Percentiles rank a stretch among this genome's conserved stretches.
phyloP scores from a whole-genome alignment of 2,329 filamentous ascomycete species.

The Cladobotryum protrusum region DNA sequence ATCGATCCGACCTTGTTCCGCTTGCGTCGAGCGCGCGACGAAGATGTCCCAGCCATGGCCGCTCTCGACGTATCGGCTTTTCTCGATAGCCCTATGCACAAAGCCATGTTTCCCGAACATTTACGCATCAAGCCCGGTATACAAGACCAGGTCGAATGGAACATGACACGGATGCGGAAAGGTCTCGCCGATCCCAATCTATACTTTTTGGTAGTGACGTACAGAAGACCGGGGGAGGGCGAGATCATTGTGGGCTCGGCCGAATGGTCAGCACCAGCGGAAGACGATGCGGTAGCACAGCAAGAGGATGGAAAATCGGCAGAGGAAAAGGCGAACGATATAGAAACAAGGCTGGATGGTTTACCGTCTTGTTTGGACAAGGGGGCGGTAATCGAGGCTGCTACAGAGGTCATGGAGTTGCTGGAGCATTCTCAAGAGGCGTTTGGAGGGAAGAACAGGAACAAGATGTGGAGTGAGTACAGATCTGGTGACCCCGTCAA shows the following conservation, averaged over 20 bases:
- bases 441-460: slow-evolving; percentile 1
- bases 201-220: slow-evolving; percentile 6
- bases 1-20: slow-evolving; percentile 7
- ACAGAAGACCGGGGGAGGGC: not conserved
- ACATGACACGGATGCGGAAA: slow-evolving; percentile 6
- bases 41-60: slow-evolving; percentile 12
- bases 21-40: slow-evolving; percentile 8
- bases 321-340: slow-evolving; percentile 7
- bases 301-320: not conserved
- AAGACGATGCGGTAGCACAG: not conserved
- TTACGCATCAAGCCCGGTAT: slow-evolving; percentile 13
- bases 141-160: slow-evolving; percentile 13
- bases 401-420: slow-evolving; percentile 10
- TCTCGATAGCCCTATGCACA: slow-evolving; percentile 12
- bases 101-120: slow-evolving; percentile 12
- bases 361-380: slow-evolving; percentile 12
- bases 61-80: slow-evolving; percentile 11
- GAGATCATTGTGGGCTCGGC: slow-evolving; percentile 12
- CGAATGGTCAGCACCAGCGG: slow-evolving; percentile 10
- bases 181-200: slow-evolving; percentile 2
- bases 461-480: slow-evolving; percentile 14
- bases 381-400: slow-evolving; percentile 6
- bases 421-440: slow-evolving; percentile 7
- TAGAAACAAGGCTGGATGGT: slow-evolving; percentile 2
- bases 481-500: not conserved